Evolutionary conservation across 345 rosid species (phyloP).

Genomic region (Euclidium syriacum): DNA sequence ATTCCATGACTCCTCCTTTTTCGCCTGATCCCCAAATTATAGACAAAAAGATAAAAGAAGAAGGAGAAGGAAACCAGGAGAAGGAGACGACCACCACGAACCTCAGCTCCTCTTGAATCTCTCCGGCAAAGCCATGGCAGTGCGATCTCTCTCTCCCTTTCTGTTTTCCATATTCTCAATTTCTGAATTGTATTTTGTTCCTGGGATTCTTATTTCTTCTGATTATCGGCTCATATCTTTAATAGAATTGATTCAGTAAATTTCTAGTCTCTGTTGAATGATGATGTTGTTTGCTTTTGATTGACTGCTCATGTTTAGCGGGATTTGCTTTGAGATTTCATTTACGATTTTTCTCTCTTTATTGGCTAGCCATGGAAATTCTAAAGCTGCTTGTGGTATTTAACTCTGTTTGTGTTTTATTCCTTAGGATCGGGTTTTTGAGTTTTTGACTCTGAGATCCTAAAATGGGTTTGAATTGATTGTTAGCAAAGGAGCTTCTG

Average conservation of each 20-base stretch:
- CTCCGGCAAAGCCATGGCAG: slow-evolving; percentile 22
- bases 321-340: background rate
- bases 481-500: background rate
- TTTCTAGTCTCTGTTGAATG: background rate
- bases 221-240: background rate
- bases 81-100: slow-evolving; percentile 19
- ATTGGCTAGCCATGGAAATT: background rate
- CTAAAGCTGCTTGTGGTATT: background rate
- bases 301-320: background rate
- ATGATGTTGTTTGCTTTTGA: background rate
- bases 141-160: slow-evolving; percentile 4
- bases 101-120: slow-evolving; percentile 17
- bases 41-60: background rate
- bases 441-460: background rate
- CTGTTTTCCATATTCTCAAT: background rate
- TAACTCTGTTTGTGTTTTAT: background rate
- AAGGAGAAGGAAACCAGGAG: slow-evolving; percentile 4
- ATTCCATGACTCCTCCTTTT: slow-evolving; percentile 15
- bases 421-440: background rate
- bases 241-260: background rate
- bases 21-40: slow-evolving; percentile 1
- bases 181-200: background rate
- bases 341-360: background rate
- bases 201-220: background rate
- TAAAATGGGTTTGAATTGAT: background rate